A percentile compares a stretch with the other conserved stretches of the same genome.
Conservation (phyloP, 2,329 filamentous ascomycete genomes). For the Fonsecaea erecta region DNA sequence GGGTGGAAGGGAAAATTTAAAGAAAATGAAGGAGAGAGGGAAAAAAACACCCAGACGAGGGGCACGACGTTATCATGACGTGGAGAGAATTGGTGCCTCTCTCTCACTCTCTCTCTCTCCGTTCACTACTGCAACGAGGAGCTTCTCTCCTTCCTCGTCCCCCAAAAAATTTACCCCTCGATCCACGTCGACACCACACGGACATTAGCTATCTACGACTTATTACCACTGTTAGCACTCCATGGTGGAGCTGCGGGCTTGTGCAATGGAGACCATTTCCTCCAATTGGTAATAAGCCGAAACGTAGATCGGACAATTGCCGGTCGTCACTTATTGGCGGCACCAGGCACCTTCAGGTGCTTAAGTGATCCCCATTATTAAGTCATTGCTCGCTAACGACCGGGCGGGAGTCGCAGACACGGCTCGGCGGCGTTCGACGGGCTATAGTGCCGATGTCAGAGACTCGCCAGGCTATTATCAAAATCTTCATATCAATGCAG, state of each 20-base stretch:
- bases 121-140: neutral
- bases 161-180: neutral
- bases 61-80: conserved; percentile 1
- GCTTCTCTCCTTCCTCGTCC: too few relatives aligned
- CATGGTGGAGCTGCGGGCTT: neutral
- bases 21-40: neutral
- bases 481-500: neutral
- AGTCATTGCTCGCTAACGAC: neutral
- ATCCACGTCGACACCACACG: neutral
- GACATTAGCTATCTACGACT: conserved; percentile 14
- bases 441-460: neutral
- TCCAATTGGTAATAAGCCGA: neutral
- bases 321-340: conserved; percentile 6
- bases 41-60: neutral
- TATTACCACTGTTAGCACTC: too few relatives aligned
- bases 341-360: too few relatives aligned
- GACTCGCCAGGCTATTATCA: neutral
- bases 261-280: conserved; percentile 5
- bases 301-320: neutral
- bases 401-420: neutral
- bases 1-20: neutral
- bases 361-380: conserved; percentile 4
- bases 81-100: neutral
- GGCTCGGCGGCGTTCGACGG: neutral
- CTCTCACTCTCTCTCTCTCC: neutral